Evolutionary conservation across 1,284 basidiomycete genomes (phyloP).

Genomic region (Vanrija humicola): DNA sequence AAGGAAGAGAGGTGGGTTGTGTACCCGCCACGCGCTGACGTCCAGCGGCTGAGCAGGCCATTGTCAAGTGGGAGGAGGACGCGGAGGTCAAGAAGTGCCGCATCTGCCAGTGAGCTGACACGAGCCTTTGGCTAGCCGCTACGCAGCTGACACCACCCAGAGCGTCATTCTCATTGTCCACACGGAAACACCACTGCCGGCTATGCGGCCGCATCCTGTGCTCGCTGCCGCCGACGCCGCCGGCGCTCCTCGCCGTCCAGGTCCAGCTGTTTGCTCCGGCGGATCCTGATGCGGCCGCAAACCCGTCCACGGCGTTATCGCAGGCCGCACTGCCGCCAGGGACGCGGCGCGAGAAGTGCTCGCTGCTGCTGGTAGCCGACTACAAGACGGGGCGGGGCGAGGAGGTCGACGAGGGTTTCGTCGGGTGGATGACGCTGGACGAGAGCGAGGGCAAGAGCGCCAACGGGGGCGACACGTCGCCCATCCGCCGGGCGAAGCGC

Average conservation of each 20-base stretch:
- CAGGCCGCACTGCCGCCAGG: slow-evolving; percentile 34
- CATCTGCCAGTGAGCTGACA: slow-evolving; percentile 67
- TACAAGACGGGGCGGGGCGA: slow-evolving; percentile 69
- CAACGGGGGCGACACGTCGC: background rate
- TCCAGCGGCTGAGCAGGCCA: slow-evolving; percentile 76
- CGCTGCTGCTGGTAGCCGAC: slow-evolving; percentile 74
- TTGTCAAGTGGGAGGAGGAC: slow-evolving; percentile 95
- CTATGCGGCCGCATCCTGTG: slow-evolving; percentile 91
- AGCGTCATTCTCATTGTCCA: slow-evolving; percentile 79
- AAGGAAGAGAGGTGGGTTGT: slow-evolving; percentile 33
- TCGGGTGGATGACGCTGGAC: slow-evolving; percentile 62
- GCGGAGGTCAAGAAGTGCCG: slow-evolving; percentile 69
- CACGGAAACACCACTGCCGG: slow-evolving; percentile 94
- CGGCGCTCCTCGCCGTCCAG: slow-evolving; percentile 49
- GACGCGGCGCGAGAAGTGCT: slow-evolving; percentile 66
- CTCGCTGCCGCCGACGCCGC: slow-evolving; percentile 71
- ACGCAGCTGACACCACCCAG: slow-evolving; percentile 42
- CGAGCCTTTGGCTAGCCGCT: too few relatives aligned
- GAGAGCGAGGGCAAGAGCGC: slow-evolving; percentile 31
- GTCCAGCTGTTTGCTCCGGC: slow-evolving; percentile 42
- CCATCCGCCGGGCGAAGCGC: background rate
- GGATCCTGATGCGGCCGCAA: slow-evolving; percentile 19
- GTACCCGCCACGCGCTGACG: background rate
- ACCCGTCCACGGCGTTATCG: slow-evolving; percentile 6
- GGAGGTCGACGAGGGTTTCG: slow-evolving; percentile 74